Percentiles rank a stretch among this genome's conserved stretches.
Conservation (phyloP, 108 stramenopile genomes). For the Epipyxis sp. region DNA sequence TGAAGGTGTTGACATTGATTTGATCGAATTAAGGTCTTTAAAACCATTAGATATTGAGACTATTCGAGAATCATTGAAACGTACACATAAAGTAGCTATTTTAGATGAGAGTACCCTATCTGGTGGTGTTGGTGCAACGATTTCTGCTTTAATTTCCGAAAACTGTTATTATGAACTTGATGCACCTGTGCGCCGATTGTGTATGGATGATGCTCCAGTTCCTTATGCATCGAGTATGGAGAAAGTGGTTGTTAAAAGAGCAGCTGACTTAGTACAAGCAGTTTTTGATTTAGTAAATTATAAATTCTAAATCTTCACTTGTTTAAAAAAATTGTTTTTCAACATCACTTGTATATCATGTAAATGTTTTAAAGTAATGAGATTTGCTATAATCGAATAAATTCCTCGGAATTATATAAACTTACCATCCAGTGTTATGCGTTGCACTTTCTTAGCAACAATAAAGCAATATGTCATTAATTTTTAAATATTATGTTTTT, state of each 20-base stretch:
- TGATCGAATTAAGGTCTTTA: conserved; percentile 90
- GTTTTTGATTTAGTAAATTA: conserved; percentile 63
- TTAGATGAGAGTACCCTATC: conserved; percentile 91
- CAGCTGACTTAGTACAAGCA: conserved; percentile 74
- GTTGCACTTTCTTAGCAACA: too few relatives aligned
- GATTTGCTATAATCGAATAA: too few relatives aligned
- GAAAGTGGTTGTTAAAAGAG: conserved; percentile 86
- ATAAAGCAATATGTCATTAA: too few relatives aligned
- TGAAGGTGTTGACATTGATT: conserved; percentile 82
- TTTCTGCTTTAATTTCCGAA: conserved; percentile 85
- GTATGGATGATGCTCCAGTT: conserved; percentile 96
- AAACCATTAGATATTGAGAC: conserved; percentile 96
- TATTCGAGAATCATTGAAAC: conserved; percentile 66
- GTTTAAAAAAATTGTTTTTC: too few relatives aligned
- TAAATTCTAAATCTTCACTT: conserved; percentile 9
- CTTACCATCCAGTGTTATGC: too few relatives aligned
- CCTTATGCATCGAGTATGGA: conserved; percentile 95
- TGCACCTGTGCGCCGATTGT: conserved; percentile 88
- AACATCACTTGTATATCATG: too few relatives aligned
- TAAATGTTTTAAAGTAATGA: too few relatives aligned
- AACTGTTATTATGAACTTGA: conserved; percentile 90
- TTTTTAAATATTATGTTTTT: too few relatives aligned
- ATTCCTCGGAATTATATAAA: too few relatives aligned
- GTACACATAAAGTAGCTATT: conserved; percentile 68
- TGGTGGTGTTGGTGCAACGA: conserved; percentile 93